These are phyloP conservation scores for Termitomyces bulborhizus DNA, from an alignment of 768 basidiomycete species.

Conservation along the genomic window DNA sequence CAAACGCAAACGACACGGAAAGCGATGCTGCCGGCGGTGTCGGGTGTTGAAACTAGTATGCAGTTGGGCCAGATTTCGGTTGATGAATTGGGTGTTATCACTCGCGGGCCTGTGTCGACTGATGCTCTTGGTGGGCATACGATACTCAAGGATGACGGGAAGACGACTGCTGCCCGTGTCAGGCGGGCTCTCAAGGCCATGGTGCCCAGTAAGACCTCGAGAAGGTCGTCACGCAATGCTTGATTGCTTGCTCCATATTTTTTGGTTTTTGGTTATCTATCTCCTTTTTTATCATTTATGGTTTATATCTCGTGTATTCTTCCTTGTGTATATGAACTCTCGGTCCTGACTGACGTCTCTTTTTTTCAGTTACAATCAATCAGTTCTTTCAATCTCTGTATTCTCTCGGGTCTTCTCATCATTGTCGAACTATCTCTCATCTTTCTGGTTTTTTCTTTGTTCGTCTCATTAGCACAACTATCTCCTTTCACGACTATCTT, in stretches of 20 bases:
- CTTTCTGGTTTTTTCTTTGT: background rate
- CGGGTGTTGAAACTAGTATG: conserved; percentile 43
- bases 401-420: background rate
- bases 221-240: conserved; percentile 39
- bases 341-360: background rate
- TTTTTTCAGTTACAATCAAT: background rate
- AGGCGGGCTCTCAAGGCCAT: conserved; percentile 74
- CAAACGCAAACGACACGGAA: conserved; percentile 44
- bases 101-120: conserved; percentile 22
- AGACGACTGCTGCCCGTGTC: conserved; percentile 49
- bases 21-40: conserved; percentile 67
- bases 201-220: conserved; percentile 56
- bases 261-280: background rate
- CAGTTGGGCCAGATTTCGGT: conserved; percentile 41
- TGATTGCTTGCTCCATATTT: conserved; percentile 21
- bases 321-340: background rate
- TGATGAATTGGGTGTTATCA: conserved; percentile 61
- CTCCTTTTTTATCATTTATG: conserved; percentile 3
- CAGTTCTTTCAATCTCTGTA: background rate
- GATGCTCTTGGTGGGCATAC: conserved; percentile 17
- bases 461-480: background rate
- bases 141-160: conserved; percentile 38
- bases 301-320: background rate
- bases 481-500: background rate
- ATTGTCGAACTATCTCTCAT: background rate